phyloP scores from a whole-genome alignment of 1,139 yeast species.

The Pichia sp. region DNA sequence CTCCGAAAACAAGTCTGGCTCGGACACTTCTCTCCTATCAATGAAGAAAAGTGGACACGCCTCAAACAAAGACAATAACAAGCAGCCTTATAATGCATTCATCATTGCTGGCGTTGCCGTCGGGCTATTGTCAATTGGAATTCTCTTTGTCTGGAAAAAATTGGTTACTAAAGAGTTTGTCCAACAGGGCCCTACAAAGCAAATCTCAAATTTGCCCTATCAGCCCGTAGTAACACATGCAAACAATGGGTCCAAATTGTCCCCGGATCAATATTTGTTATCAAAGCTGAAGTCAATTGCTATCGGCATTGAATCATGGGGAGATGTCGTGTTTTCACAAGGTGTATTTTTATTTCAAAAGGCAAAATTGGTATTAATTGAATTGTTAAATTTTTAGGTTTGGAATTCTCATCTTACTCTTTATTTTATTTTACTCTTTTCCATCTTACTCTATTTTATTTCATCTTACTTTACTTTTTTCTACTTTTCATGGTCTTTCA shows the following conservation, averaged over 20 bases:
- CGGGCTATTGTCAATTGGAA: conserved; percentile 29
- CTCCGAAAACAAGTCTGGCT: conserved; percentile 1
- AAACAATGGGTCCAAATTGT: background rate
- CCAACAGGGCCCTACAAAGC: background rate
- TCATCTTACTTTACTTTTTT: background rate
- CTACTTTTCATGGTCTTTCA: background rate
- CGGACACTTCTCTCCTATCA: background rate
- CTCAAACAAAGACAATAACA: conserved; percentile 1
- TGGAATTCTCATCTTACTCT: background rate
- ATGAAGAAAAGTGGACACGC: background rate
- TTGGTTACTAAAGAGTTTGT: conserved; percentile 3
- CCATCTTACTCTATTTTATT: no score
- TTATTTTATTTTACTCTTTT: background rate
- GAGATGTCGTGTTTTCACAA: conserved; percentile 4
- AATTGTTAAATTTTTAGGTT: conserved; percentile 4
- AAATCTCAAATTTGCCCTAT: background rate
- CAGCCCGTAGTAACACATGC: background rate
- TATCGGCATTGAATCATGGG: conserved; percentile 1
- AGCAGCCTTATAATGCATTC: conserved; percentile 14
- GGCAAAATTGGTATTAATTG: conserved; percentile 5
- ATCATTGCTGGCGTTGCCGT: conserved; percentile 27
- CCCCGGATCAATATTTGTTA: background rate
- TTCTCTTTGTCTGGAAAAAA: conserved; percentile 27
- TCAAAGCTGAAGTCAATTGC: conserved; percentile 1
- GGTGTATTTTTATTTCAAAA: conserved; percentile 6